Conservation (phyloP, 2,329 filamentous ascomycete species). For the Colletotrichum karsti region DNA sequence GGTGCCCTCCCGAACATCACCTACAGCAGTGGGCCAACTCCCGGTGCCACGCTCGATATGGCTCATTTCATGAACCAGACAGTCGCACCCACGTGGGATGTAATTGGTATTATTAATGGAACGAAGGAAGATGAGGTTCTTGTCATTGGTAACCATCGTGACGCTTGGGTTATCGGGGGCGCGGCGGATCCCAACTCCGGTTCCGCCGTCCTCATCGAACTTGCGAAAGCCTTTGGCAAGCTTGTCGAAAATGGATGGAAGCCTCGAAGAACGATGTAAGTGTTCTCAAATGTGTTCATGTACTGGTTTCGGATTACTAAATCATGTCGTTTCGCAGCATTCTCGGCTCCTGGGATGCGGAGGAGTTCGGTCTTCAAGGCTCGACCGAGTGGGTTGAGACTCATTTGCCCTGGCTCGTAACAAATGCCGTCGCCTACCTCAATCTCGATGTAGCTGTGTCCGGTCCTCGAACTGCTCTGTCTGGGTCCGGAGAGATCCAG, state of each 20-base stretch:
- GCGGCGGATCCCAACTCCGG: conserved; percentile 62
- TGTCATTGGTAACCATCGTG: conserved; percentile 60
- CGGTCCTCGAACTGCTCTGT: conserved; percentile 50
- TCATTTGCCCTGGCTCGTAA: conserved; percentile 17
- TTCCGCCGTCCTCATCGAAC: conserved; percentile 56
- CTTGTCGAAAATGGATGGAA: conserved; percentile 58
- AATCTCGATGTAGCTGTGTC: conserved; percentile 59
- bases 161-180: conserved; percentile 63
- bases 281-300: accelerated
- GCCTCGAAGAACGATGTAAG: conserved; percentile 55
- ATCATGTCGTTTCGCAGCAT: neutral
- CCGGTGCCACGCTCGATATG: conserved; percentile 13
- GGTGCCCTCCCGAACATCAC: conserved; percentile 16
- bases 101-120: conserved; percentile 50
- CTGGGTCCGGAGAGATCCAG: conserved; percentile 17
- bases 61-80: conserved; percentile 22
- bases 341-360: conserved; percentile 43
- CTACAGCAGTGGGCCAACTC: conserved; percentile 13
- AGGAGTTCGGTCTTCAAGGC: conserved; percentile 38
- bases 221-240: conserved; percentile 57
- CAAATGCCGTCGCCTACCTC: conserved; percentile 45
- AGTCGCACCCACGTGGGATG: conserved; percentile 33
- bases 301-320: neutral
- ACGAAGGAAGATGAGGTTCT: conserved; percentile 51
- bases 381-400: conserved; percentile 23